Base-by-base conservation (phyloP, 2,329 filamentous ascomycete genomes). In the Claviceps lovelessii region DNA sequence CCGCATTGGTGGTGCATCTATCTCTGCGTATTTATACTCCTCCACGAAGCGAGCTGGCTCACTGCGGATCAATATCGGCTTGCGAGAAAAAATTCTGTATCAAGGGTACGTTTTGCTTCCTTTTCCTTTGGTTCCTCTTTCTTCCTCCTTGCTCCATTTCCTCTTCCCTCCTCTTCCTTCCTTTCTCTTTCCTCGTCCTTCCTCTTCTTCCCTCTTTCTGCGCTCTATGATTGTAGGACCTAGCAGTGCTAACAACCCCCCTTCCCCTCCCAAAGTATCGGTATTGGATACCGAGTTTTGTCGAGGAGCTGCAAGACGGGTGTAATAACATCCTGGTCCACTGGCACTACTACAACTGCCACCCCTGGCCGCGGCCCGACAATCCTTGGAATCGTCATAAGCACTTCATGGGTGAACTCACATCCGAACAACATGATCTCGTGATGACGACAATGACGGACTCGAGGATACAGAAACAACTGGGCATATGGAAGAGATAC, bases 311-410 rank as follows among this genome's bases (percentile, higher is more conserved):
- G 2, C 76, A 78, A 17, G 64, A 70, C 13, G 68, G 73, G 5
- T 74, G 71, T 33, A 75, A 73, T 51, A 71, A 71, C 52, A 64
- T 78, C 33, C 70, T 79, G 1, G 63, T 66, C 11, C 67, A 76
- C 53, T 79, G 76, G 76, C 73, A 76, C 51, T 78, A 78, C 59
- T 78, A 72, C 62, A 73, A 72, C 55, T 68, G 67, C 37, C 59
- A 67, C 29, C 28, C 52, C 6, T 65, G 63, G 63, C 63, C 66
- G 2, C 29, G 54, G 7, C 51, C 51, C 1, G 58, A 63, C 17
- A 62, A 69, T n/a, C 64, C 68, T 0, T 56, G 62, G 45, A 56
- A 61, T 7, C 59, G 61, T 4, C 58, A 58, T 49, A 61, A 62
- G 47, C 60, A 63, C 9, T 60, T 63, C 2, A 60, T 72, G 55